Conservation (phyloP, 768 basidiomycete species). For the Rhodotorula paludigena region DNA sequence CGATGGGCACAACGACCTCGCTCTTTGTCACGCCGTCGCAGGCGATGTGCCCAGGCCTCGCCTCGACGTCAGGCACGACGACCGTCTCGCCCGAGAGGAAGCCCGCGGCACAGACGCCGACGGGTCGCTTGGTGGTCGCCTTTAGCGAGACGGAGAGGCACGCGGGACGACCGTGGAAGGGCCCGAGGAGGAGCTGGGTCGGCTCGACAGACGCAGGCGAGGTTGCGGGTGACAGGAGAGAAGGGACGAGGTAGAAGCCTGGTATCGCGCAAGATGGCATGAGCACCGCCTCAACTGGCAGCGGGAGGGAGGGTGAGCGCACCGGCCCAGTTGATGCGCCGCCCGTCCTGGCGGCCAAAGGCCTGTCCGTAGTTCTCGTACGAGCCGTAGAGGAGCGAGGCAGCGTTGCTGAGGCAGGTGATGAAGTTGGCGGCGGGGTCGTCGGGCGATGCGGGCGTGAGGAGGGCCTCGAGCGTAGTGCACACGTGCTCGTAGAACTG, state of each 20-base stretch:
- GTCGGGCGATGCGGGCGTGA: conserved; percentile 4
- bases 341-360: conserved; percentile 44
- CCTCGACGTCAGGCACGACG: conserved; percentile 70
- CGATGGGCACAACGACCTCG: conserved; percentile 80
- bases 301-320: conserved; percentile 43
- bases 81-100: conserved; percentile 58
- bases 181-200: conserved; percentile 38
- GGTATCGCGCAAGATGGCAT: background rate
- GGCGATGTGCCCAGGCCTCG: conserved; percentile 86
- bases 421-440: conserved; percentile 53
- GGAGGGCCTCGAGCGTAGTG: conserved; percentile 58
- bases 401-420: conserved; percentile 78
- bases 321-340: conserved; percentile 92
- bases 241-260: conserved; percentile 81
- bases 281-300: background rate
- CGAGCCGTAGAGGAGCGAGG: conserved; percentile 72
- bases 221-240: conserved; percentile 56
- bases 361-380: conserved; percentile 66
- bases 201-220: conserved; percentile 4
- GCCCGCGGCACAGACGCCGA: conserved; percentile 83
- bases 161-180: conserved; percentile 58
- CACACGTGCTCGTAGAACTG: conserved; percentile 77
- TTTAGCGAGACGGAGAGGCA: conserved; percentile 72
- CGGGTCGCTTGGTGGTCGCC: conserved; percentile 48
- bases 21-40: conserved; percentile 87